phyloP scores from a whole-genome alignment of 257 asterid genomes.

The Capsicum baccatum region DNA sequence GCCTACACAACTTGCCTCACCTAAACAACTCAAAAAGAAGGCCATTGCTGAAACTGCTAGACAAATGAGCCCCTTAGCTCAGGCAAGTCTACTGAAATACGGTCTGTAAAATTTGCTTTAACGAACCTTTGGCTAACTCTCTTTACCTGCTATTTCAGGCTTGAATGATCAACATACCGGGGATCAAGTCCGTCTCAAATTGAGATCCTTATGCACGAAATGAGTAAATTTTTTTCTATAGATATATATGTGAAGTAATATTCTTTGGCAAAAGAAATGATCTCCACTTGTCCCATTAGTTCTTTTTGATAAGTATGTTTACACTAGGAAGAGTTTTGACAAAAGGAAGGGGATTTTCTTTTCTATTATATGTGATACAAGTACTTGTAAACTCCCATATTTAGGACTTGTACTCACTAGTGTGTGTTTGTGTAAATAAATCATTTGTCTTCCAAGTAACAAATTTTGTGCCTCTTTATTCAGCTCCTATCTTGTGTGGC shows the following conservation, averaged over 20 bases:
- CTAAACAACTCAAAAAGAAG: slow-evolving; percentile 26
- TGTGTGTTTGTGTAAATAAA: slow-evolving; percentile 5
- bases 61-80: neutral
- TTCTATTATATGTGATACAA: neutral
- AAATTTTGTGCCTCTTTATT: neutral
- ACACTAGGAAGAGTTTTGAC: slow-evolving; percentile 12
- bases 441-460: neutral
- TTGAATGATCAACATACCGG: neutral
- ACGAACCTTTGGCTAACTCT: neutral
- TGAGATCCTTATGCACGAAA: neutral
- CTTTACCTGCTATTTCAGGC: slow-evolving; percentile 20
- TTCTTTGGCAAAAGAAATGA: slow-evolving; percentile 2
- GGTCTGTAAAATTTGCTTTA: neutral
- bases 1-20: slow-evolving; percentile 29
- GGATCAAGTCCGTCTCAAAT: slow-evolving; percentile 3
- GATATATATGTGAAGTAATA: neutral
- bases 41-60: neutral
- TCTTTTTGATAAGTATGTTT: slow-evolving; percentile 11
- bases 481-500: neutral
- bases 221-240: neutral
- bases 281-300: neutral
- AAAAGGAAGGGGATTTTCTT: neutral
- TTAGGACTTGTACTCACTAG: neutral
- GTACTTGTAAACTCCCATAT: slow-evolving; percentile 12
- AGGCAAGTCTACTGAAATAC: slow-evolving; percentile 7